Evolutionary conservation across 2,329 filamentous ascomycete species (phyloP), one percentile per base, ranked within the genome.

Genomic region (Fusarium sp.): DNA sequence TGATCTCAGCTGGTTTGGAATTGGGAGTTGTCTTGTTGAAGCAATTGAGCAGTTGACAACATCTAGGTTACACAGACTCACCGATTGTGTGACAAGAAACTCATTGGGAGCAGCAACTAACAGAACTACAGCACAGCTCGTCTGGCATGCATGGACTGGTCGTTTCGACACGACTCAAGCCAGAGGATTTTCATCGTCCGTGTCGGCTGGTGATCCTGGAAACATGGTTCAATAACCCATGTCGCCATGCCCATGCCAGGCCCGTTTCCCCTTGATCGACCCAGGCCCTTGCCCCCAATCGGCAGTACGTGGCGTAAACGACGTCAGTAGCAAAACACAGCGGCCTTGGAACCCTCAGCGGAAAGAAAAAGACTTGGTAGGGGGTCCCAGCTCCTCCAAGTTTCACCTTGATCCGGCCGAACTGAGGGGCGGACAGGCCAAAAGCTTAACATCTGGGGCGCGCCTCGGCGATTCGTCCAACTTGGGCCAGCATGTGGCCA

Each of bases 191-290:
- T 63, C 30, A 55, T 54, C 66, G 66, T 68, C 54, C 58, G 60
- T 70, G 68, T 62, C 62, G 48, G 43, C 73, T 53, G 53, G 58
- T 41, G 66, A 58, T 57, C 69, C 69, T 65, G 40, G 68, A 27
- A 59, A 28, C 48, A 52, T 46, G 37, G 30, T 55, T 55, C 58
- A 63, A 57, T 47, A 36, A 63, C 46, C 68, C 65, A 62, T 72
- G 68, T 57, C 36, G 39, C 47, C 48, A 46, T 60, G 30, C 43
- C 63, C 51, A 60, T 66, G 52, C 30, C 57, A 50, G 47, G 62
- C 37, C 59, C 60, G 44, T 66, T 70, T 70, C 70, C 72, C 72
- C 68, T 74, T 72, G 66, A 68, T 66, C 71, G 60, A 52, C 70
- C 62, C 62, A 72, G 63, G 55, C 60, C 56, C 70, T 68, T 66